These are phyloP conservation scores for Plenodomus biglobosus DNA, from an alignment of 2,329 filamentous ascomycete genomes.

Conservation along the genomic window DNA sequence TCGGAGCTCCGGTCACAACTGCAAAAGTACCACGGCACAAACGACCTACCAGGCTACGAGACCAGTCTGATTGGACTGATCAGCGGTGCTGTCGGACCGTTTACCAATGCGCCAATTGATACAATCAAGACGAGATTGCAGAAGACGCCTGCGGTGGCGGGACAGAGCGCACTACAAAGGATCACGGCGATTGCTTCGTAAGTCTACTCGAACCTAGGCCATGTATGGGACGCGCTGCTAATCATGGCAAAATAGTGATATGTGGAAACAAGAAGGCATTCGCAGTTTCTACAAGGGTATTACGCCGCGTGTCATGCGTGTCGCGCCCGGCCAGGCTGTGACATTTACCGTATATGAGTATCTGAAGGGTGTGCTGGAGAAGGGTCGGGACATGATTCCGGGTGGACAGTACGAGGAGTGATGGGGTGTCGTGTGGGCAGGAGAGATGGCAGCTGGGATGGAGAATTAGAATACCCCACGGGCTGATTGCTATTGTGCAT, in stretches of 20 bases:
- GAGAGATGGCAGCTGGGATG: background rate
- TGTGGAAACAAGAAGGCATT: constrained; percentile 81
- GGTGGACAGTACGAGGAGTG: constrained; percentile 55
- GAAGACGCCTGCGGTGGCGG: constrained; percentile 79
- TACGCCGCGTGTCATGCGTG: constrained; percentile 94
- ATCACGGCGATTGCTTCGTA: constrained; percentile 71
- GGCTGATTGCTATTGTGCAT: background rate
- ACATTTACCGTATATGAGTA: constrained; percentile 64
- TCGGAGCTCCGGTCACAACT: constrained; percentile 84
- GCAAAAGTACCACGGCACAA: constrained; percentile 71
- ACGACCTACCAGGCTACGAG: constrained; percentile 79
- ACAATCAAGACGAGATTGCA: constrained; percentile 98
- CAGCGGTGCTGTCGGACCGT: constrained; percentile 89
- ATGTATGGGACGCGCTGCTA: too few relatives aligned
- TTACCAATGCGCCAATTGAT: constrained; percentile 96
- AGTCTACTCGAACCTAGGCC: too few relatives aligned
- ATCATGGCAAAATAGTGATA: constrained; percentile 38
- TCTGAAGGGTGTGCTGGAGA: constrained; percentile 53
- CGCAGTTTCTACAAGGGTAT: constrained; percentile 99
- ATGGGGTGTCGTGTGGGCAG: too few relatives aligned
- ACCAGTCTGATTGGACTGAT: constrained; percentile 90
- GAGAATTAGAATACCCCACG: constrained; percentile 20
- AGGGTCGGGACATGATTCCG: constrained; percentile 49
- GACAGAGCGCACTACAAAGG: constrained; percentile 76
- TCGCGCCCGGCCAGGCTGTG: constrained; percentile 89